phyloP scores from a whole-genome alignment of 768 basidiomycete species.

The Mycena venus region DNA sequence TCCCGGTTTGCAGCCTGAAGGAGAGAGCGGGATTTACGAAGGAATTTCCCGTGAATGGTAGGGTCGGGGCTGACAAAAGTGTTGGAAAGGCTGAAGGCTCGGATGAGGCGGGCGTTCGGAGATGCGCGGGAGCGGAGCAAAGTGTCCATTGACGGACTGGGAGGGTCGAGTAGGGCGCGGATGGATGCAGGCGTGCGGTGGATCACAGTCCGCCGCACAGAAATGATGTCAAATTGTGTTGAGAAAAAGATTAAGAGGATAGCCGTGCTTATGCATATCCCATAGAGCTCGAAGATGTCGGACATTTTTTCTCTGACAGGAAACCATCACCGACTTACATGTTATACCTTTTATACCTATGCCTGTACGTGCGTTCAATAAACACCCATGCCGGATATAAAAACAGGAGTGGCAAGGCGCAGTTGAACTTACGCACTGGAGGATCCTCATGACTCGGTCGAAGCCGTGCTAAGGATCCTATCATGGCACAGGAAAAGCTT shows the following conservation, averaged over 20 bases:
- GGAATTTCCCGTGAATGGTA: slow-evolving; percentile 44
- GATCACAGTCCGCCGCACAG: neutral
- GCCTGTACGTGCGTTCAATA: slow-evolving; percentile 16
- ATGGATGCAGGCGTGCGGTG: slow-evolving; percentile 4
- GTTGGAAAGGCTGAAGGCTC: slow-evolving; percentile 55
- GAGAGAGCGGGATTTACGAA: slow-evolving; percentile 50
- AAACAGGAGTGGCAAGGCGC: slow-evolving; percentile 4
- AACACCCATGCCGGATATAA: slow-evolving; percentile 4
- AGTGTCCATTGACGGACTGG: slow-evolving; percentile 13
- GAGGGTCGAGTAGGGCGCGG: slow-evolving; percentile 13
- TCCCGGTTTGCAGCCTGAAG: slow-evolving; percentile 45
- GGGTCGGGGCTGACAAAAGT: slow-evolving; percentile 63
- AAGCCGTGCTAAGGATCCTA: slow-evolving; percentile 3
- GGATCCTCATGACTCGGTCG: slow-evolving; percentile 2
- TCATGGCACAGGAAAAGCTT: slow-evolving; percentile 7
- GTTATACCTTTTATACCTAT: slow-evolving; percentile 25
- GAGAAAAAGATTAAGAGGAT: slow-evolving; percentile 21
- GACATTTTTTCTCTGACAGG: slow-evolving; percentile 29
- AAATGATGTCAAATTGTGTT: neutral
- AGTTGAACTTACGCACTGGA: neutral
- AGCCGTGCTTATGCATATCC: slow-evolving; percentile 19
- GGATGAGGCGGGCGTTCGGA: slow-evolving; percentile 51
- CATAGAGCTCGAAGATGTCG: slow-evolving; percentile 24
- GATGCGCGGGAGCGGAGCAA: slow-evolving; percentile 43
- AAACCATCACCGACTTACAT: slow-evolving; percentile 9